These are phyloP conservation scores for Candida easanensis DNA, from an alignment of 805 yeast species.

Conservation along the genomic window DNA sequence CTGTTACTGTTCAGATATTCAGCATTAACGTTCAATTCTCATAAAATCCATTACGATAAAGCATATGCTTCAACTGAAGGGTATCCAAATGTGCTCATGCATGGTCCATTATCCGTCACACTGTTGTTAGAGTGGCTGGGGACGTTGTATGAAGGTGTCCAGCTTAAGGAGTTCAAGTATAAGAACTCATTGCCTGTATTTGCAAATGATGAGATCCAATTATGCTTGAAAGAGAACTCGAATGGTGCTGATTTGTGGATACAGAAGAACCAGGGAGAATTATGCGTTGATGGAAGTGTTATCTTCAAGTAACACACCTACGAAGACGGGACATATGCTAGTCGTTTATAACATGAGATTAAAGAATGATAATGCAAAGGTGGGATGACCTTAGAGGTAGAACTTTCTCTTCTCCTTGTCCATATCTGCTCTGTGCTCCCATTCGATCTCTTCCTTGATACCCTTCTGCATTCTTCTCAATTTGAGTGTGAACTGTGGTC, in stretches of 20 bases:
- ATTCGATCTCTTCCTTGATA: slow-evolving; percentile 84
- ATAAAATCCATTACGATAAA: slow-evolving; percentile 73
- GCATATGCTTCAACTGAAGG: slow-evolving; percentile 57
- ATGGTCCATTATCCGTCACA: slow-evolving; percentile 78
- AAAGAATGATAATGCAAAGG: no score
- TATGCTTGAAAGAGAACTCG: slow-evolving; percentile 16
- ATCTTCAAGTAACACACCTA: no score
- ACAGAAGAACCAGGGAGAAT: slow-evolving; percentile 11
- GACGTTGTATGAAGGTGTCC: slow-evolving; percentile 14
- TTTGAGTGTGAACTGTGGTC: slow-evolving; percentile 93
- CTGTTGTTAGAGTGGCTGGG: slow-evolving; percentile 53
- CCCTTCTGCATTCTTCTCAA: slow-evolving; percentile 90
- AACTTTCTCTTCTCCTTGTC: slow-evolving; percentile 94
- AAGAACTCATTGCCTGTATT: slow-evolving; percentile 43
- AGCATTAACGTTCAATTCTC: slow-evolving; percentile 78
- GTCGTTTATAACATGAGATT: no score
- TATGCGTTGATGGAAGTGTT: slow-evolving; percentile 14
- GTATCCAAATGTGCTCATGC: slow-evolving; percentile 61
- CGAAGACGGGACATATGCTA: no score
- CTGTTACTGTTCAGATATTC: slow-evolving; percentile 60
- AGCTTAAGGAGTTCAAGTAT: slow-evolving; percentile 35
- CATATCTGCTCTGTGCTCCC: slow-evolving; percentile 97
- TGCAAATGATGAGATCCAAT: slow-evolving; percentile 30
- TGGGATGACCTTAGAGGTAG: slow-evolving; percentile 45
- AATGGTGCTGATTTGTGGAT: slow-evolving; percentile 22